Evolutionary conservation across 805 yeast species (phyloP).

Genomic region (Spathaspora boniae): DNA sequence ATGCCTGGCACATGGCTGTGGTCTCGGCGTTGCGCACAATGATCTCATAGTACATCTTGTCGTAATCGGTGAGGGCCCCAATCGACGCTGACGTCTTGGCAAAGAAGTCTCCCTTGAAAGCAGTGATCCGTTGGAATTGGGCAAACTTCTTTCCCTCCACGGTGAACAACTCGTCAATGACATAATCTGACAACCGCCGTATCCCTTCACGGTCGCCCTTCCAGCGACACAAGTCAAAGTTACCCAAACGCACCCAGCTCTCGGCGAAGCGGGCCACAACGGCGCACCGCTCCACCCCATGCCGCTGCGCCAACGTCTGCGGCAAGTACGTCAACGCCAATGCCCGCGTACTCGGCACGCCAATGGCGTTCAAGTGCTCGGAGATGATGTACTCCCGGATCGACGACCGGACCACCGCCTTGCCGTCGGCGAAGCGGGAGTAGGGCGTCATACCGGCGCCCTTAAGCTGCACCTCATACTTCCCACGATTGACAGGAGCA

Average conservation of each 20-base stretch:
- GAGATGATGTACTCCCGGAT: slow-evolving; percentile 84
- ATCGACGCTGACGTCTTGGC: slow-evolving; percentile 16
- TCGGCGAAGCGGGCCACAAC: slow-evolving; percentile 80
- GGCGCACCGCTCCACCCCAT: slow-evolving; percentile 75
- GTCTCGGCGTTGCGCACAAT: slow-evolving; percentile 70
- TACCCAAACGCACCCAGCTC: slow-evolving; percentile 84
- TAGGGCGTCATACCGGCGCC: slow-evolving; percentile 93
- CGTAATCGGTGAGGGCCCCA: slow-evolving; percentile 55
- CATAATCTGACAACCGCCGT: slow-evolving; percentile 63
- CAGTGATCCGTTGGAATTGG: slow-evolving; percentile 22
- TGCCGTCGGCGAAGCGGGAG: slow-evolving; percentile 95
- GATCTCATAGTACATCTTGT: slow-evolving; percentile 66
- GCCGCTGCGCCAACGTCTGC: slow-evolving; percentile 69
- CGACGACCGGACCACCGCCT: slow-evolving; percentile 85
- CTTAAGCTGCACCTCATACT: slow-evolving; percentile 74
- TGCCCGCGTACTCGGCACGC: slow-evolving; percentile 86
- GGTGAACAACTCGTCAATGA: slow-evolving; percentile 61
- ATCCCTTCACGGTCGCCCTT: slow-evolving; percentile 66
- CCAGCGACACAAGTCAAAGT: slow-evolving; percentile 77
- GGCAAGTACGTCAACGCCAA: slow-evolving; percentile 71
- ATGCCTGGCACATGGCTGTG: slow-evolving; percentile 83
- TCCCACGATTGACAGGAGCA: slow-evolving; percentile 27
- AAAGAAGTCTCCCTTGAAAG: slow-evolving; percentile 18
- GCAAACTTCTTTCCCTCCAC: slow-evolving; percentile 25
- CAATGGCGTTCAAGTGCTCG: slow-evolving; percentile 75